A percentile compares a stretch with the other conserved stretches of the same genome.
phyloP scores from a whole-genome alignment of 2,329 filamentous ascomycete genomes.

The Trichophaea hybrida region DNA sequence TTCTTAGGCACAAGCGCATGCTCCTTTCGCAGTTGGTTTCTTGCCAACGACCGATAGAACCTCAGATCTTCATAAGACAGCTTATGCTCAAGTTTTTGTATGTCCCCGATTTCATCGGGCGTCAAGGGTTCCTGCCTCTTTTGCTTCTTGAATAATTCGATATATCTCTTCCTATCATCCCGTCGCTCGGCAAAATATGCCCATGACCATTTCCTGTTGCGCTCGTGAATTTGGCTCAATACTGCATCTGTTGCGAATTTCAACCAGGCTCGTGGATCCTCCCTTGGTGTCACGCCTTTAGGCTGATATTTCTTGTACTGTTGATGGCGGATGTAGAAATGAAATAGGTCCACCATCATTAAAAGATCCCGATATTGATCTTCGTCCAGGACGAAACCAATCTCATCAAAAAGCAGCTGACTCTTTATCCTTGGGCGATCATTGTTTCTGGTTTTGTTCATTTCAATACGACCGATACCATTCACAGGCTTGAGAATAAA shows the following conservation, averaged over 20 bases:
- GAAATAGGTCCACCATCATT: conserved; percentile 97
- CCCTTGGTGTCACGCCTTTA: conserved; percentile 62
- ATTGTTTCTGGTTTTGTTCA: conserved; percentile 78
- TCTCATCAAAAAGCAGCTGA: conserved; percentile 84
- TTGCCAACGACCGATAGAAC: conserved; percentile 89
- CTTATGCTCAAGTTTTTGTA: conserved; percentile 70
- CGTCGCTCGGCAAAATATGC: conserved; percentile 83
- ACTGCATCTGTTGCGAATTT: conserved; percentile 82
- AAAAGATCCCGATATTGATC: conserved; percentile 92
- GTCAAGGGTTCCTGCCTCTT: conserved; percentile 57
- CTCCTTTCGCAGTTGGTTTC: conserved; percentile 90
- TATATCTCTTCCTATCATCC: conserved; percentile 78
- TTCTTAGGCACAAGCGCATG: conserved; percentile 68
- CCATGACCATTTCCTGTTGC: conserved; percentile 90
- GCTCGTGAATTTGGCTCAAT: conserved; percentile 84
- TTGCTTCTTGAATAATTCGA: conserved; percentile 91
- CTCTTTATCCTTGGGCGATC: conserved; percentile 78
- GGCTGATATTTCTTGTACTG: conserved; percentile 91
- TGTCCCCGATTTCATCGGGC: conserved; percentile 53
- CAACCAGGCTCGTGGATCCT: conserved; percentile 86
- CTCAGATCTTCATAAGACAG: conserved; percentile 86
- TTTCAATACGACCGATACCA: conserved; percentile 82
- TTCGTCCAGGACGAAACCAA: conserved; percentile 93
- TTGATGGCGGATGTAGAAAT: conserved; percentile 94
- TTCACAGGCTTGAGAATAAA: conserved; percentile 94